Percentiles rank a stretch among this genome's conserved stretches.
Evolutionary conservation across 306 rosid species (phyloP).

Genomic region (Sophora flavescens): DNA sequence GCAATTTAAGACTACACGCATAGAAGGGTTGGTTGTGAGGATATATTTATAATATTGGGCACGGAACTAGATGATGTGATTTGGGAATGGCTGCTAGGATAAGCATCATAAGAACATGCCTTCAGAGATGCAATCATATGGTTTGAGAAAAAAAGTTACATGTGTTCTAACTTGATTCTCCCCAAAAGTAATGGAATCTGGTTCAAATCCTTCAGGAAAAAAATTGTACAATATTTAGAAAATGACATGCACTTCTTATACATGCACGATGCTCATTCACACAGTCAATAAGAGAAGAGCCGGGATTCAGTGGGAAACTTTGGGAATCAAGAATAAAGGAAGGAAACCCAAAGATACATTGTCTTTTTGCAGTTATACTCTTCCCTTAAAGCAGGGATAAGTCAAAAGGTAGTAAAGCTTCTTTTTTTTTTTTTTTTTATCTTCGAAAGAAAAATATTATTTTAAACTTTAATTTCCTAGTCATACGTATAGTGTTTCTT

Average conservation of each 20-base stretch:
- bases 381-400: too few relatives aligned
- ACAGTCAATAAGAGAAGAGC: constrained; percentile 9
- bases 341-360: not conserved
- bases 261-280: not conserved
- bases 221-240: not conserved
- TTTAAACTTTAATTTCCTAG: too few relatives aligned
- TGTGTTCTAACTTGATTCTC: constrained; percentile 22
- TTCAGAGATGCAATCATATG: constrained; percentile 25
- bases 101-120: not conserved
- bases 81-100: not conserved
- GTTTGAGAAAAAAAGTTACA: not conserved
- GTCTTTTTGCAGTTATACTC: not conserved
- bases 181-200: constrained; percentile 29
- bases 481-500: too few relatives aligned
- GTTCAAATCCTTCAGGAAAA: not conserved
- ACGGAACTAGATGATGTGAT: not conserved
- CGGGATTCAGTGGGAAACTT: constrained; percentile 35
- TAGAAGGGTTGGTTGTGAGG: not conserved
- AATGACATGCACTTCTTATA: constrained; percentile 37
- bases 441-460: too few relatives aligned
- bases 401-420: too few relatives aligned
- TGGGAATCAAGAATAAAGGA: constrained; percentile 34
- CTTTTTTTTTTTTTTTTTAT: too few relatives aligned
- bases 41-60: not conserved
- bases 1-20: not conserved